Conservation (phyloP, 352 stramenopile genomes). For the Nothophytophthora sp. region DNA sequence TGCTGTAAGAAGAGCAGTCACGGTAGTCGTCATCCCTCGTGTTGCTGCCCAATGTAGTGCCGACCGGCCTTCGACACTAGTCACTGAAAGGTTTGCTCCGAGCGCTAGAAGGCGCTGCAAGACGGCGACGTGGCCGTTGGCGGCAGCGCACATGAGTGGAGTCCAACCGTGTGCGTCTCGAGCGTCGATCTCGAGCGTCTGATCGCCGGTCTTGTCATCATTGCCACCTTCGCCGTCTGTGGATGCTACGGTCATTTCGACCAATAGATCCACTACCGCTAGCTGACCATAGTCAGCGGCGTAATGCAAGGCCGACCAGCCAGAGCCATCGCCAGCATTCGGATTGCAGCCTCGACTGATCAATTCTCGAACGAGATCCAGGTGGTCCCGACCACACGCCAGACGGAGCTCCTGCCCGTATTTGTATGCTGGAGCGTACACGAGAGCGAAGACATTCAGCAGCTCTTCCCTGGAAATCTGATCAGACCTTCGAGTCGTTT, state of each 20-base stretch:
- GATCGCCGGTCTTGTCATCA: slow-evolving; percentile 3
- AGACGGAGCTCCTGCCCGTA: slow-evolving; percentile 66
- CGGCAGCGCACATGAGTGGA: slow-evolving; percentile 54
- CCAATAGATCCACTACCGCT: slow-evolving; percentile 38
- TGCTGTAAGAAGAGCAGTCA: slow-evolving; percentile 30
- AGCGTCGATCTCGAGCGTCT: slow-evolving; percentile 36
- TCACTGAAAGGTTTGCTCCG: slow-evolving; percentile 32
- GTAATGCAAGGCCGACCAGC: slow-evolving; percentile 70
- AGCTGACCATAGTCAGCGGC: slow-evolving; percentile 63
- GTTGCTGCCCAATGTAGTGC: slow-evolving; percentile 68
- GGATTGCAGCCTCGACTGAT: slow-evolving; percentile 60
- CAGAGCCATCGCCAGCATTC: slow-evolving; percentile 61
- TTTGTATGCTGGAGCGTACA: slow-evolving; percentile 75
- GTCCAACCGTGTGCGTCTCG: slow-evolving; percentile 57
- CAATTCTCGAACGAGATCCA: slow-evolving; percentile 42
- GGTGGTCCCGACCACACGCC: slow-evolving; percentile 54
- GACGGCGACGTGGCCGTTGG: slow-evolving; percentile 51
- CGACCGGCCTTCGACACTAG: slow-evolving; percentile 49
- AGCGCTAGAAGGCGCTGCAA: slow-evolving; percentile 39
- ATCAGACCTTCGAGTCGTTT: neutral
- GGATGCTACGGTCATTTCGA: slow-evolving; percentile 17
- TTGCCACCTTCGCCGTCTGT: neutral
- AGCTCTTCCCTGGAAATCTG: slow-evolving; percentile 30
- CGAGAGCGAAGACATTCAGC: slow-evolving; percentile 55
- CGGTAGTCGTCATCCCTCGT: slow-evolving; percentile 41